Conservation (phyloP, 2,329 filamentous ascomycete genomes). For the Cyphellophora attinorum region DNA sequence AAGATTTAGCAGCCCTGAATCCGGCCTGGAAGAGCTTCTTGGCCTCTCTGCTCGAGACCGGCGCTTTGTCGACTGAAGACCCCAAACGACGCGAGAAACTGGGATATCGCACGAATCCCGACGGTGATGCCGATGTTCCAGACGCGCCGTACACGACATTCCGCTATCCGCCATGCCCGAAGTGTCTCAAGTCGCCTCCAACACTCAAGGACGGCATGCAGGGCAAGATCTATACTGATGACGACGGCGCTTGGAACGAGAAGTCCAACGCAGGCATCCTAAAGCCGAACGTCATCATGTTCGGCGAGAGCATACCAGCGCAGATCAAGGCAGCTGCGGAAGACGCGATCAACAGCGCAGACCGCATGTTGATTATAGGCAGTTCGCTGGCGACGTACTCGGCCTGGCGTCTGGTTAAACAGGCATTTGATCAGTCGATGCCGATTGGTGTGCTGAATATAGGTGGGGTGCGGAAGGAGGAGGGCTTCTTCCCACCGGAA, state of each 20-base stretch:
- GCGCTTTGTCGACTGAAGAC: conserved; percentile 70
- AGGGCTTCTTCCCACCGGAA: conserved; percentile 24
- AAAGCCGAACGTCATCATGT: conserved; percentile 93
- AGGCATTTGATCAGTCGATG: conserved; percentile 72
- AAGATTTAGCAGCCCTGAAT: conserved; percentile 66
- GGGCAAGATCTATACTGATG: conserved; percentile 58
- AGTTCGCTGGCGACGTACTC: conserved; percentile 92
- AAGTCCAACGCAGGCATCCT: conserved; percentile 64
- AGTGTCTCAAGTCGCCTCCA: conserved; percentile 60
- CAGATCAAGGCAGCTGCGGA: conserved; percentile 68
- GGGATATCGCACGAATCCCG: conserved; percentile 78
- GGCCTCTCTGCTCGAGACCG: conserved; percentile 58
- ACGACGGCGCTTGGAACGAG: conserved; percentile 66
- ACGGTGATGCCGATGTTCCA: conserved; percentile 87
- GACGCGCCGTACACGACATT: conserved; percentile 82
- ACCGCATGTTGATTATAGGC: conserved; percentile 68
- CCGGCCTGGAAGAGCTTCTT: conserved; percentile 77
- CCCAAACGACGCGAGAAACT: conserved; percentile 56
- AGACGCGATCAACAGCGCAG: conserved; percentile 65
- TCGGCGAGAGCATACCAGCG: conserved; percentile 73
- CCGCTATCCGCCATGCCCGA: conserved; percentile 80
- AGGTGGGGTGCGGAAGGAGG: conserved; percentile 38
- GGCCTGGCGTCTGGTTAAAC: conserved; percentile 79
- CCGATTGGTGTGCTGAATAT: conserved; percentile 82
- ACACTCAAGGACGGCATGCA: conserved; percentile 43